Conservation (phyloP, 352 stramenopile genomes). For the Pythium aristosporum region DNA sequence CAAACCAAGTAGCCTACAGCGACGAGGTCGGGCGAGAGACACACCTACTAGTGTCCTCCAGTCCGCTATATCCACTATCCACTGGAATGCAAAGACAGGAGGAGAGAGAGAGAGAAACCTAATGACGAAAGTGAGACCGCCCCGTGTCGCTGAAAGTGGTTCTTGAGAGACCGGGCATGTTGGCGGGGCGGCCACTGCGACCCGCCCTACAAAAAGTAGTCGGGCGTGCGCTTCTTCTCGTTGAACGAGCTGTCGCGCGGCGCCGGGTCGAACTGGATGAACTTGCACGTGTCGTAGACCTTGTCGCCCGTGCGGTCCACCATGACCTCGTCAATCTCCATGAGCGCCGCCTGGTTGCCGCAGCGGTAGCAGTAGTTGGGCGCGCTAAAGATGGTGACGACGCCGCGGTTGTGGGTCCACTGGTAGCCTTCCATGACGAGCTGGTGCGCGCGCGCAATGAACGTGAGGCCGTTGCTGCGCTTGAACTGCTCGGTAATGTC, state of each 20-base stretch:
- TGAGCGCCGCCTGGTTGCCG: conserved; percentile 98
- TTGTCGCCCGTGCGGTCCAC: conserved; percentile 83
- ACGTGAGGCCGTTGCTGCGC: conserved; percentile 90
- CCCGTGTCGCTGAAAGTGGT: not conserved
- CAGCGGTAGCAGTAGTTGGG: conserved; percentile 99
- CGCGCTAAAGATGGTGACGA: conserved; percentile 98
- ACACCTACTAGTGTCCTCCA: not conserved
- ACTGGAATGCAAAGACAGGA: not conserved
- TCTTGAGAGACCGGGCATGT: too few relatives aligned
- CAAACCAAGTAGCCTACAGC: too few relatives aligned
- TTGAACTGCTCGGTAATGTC: conserved; percentile 94
- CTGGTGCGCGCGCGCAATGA: conserved; percentile 95
- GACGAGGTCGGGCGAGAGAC: not conserved
- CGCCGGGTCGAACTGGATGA: conserved; percentile 91
- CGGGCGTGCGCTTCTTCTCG: conserved; percentile 89
- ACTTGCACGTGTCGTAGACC: conserved; percentile 92
- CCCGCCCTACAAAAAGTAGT: conserved; percentile 89
- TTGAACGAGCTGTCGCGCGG: conserved; percentile 91
- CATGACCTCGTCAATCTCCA: conserved; percentile 94
- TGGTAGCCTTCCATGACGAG: conserved; percentile 92
- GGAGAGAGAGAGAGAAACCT: not conserved
- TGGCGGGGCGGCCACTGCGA: not conserved
- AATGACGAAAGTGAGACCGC: not conserved
- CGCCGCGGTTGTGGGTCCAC: conserved; percentile 93
- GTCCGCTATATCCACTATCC: not conserved